A percentile compares a stretch with the other conserved stretches of the same genome.
phyloP scores from a whole-genome alignment of 768 basidiomycete genomes.

The Hortiboletus flavorubellus region DNA sequence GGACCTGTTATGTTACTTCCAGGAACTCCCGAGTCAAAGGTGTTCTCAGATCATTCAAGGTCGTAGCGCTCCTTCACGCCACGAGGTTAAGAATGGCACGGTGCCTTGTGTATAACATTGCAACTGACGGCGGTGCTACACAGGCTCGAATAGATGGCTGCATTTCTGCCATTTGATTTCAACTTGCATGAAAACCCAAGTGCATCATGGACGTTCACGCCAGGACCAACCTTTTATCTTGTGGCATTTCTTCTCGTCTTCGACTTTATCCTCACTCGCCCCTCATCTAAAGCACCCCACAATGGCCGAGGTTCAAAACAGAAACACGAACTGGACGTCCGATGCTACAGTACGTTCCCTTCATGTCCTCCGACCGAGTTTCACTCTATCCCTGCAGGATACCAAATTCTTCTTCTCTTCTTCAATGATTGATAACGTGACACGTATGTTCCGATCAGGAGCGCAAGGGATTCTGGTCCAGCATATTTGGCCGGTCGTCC shows the following conservation, averaged over 20 bases:
- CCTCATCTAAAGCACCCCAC: neutral
- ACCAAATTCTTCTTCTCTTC: no score
- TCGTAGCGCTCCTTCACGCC: neutral
- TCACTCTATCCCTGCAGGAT: neutral
- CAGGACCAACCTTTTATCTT: conserved; percentile 1
- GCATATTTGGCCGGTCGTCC: conserved; percentile 1
- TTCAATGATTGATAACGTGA: neutral
- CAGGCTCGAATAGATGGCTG: no score
- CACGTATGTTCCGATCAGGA: conserved; percentile 2
- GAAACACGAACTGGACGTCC: neutral
- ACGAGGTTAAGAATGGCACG: conserved; percentile 2
- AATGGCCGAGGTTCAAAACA: conserved; percentile 4
- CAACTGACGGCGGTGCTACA: neutral
- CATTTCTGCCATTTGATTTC: no score
- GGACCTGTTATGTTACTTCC: no score
- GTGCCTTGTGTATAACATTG: neutral
- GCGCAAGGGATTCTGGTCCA: conserved; percentile 19
- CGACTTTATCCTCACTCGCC: neutral
- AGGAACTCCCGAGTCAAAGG: no score
- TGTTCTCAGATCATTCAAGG: no score
- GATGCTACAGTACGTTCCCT: conserved; percentile 4
- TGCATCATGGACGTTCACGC: neutral
- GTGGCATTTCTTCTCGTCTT: neutral
- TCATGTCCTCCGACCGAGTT: neutral
- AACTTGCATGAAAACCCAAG: no score